Evolutionary conservation across 495 filamentous ascomycete species (phyloP).

Genomic region (Penicillium alfredii): DNA sequence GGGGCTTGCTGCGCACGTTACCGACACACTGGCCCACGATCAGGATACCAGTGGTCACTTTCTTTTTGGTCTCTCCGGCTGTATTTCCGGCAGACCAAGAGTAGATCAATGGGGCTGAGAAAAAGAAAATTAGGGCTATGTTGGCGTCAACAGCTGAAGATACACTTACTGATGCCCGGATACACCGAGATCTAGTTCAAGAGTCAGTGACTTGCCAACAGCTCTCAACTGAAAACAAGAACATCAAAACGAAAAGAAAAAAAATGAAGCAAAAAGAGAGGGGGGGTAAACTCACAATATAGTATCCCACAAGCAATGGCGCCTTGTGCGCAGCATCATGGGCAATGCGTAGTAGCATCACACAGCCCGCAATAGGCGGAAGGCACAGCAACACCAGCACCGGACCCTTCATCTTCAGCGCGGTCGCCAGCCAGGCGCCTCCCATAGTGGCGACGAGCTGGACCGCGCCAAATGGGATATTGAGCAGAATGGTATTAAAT

Average conservation of each 20-base stretch:
- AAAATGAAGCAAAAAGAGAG: too few species aligned
- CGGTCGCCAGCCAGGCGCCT: slow-evolving; percentile 49
- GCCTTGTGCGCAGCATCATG: slow-evolving; percentile 41
- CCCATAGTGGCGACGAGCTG: slow-evolving; percentile 54
- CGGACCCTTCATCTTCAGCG: slow-evolving; percentile 49
- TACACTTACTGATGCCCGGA: slow-evolving; percentile 45
- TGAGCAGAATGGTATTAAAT: slow-evolving; percentile 58
- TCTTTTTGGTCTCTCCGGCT: slow-evolving; percentile 59
- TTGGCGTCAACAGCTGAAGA: background rate
- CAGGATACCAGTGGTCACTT: slow-evolving; percentile 51
- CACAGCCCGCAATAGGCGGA: slow-evolving; percentile 50
- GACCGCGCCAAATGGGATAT: slow-evolving; percentile 59
- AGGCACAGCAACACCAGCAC: slow-evolving; percentile 51
- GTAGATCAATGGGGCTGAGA: slow-evolving; percentile 54
- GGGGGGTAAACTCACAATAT: slow-evolving; percentile 46
- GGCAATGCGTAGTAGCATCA: slow-evolving; percentile 47
- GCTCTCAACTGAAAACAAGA: too few species aligned
- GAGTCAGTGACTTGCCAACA: background rate
- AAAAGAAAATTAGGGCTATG: slow-evolving; percentile 34
- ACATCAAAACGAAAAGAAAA: too few species aligned
- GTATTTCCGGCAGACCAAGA: slow-evolving; percentile 59
- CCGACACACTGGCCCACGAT: slow-evolving; percentile 55
- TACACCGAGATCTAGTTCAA: slow-evolving; percentile 48
- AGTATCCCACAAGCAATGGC: slow-evolving; percentile 52
- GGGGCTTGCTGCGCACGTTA: slow-evolving; percentile 38